phyloP scores from a whole-genome alignment of 257 asterid species.

The Lithospermum erythrorhizon region DNA sequence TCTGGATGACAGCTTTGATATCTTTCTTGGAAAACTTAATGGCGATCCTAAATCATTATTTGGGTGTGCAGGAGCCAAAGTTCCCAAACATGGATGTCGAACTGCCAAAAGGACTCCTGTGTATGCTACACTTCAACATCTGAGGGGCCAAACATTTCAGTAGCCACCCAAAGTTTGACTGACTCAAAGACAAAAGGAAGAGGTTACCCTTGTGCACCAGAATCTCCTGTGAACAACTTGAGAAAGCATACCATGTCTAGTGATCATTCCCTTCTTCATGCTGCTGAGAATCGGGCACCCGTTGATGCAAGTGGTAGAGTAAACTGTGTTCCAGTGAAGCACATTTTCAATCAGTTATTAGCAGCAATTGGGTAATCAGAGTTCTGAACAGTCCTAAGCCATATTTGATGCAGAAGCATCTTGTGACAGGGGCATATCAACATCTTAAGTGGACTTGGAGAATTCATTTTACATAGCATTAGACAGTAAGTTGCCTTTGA shows the following conservation, averaged over 20 bases:
- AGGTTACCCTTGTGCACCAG: constrained; percentile 7
- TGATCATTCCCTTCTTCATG: constrained; percentile 2
- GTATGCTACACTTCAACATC: constrained; percentile 26
- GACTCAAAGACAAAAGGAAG: constrained; percentile 6
- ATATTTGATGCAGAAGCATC: too few species aligned
- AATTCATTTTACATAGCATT: background rate
- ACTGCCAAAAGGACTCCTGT: constrained; percentile 50
- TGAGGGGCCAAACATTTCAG: constrained; percentile 7
- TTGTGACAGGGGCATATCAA: background rate
- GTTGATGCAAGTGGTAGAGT: constrained; percentile 10
- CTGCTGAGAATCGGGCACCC: background rate
- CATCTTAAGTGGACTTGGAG: too few species aligned
- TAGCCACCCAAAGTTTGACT: constrained; percentile 4
- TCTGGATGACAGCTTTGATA: constrained; percentile 16
- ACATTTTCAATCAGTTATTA: constrained; percentile 29
- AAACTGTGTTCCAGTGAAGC: constrained; percentile 46
- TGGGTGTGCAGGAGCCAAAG: constrained; percentile 2
- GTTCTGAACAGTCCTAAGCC: too few species aligned
- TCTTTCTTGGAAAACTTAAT: constrained; percentile 7
- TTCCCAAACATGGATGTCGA: constrained; percentile 40
- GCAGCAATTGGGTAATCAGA: constrained; percentile 21
- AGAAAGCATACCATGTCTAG: constrained; percentile 12
- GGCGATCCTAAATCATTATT: constrained; percentile 4
- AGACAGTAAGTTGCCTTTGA: background rate
- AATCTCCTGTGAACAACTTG: constrained; percentile 8